Percentiles rank a stretch among this genome's conserved stretches.
Evolutionary conservation across 2,329 filamentous ascomycete species (phyloP).

Genomic region (Colletotrichum camelliae): DNA sequence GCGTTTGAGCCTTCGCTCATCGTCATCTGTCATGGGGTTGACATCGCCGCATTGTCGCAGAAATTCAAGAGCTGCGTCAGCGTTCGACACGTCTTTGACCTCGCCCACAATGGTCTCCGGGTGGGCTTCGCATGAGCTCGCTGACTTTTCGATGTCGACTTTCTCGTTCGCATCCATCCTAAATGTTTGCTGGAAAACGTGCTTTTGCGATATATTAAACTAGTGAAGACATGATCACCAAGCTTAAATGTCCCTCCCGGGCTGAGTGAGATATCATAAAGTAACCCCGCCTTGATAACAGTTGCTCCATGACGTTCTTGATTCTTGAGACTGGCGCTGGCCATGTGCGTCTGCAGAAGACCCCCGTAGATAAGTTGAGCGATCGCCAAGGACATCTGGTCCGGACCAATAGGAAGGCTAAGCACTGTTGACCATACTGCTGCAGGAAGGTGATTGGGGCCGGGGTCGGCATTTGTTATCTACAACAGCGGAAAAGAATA

Average conservation of each 20-base stretch:
- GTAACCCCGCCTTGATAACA: background rate
- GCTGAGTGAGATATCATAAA: too few species aligned
- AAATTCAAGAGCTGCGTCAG: conserved; percentile 1
- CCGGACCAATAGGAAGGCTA: background rate
- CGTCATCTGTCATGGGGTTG: background rate
- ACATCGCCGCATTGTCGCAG: background rate
- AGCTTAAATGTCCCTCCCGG: background rate
- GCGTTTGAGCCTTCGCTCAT: conserved; percentile 10
- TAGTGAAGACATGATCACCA: background rate
- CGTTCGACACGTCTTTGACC: background rate
- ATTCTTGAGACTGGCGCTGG: background rate
- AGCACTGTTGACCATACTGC: background rate
- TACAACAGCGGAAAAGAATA: background rate
- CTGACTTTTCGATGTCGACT: background rate
- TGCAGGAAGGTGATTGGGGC: conserved; percentile 3
- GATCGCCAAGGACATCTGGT: background rate
- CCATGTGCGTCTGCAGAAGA: background rate
- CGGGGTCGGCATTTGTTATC: conserved; percentile 10
- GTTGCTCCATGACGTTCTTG: background rate
- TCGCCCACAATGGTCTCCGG: conserved; percentile 3
- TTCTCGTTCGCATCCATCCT: background rate
- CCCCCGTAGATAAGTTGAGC: background rate
- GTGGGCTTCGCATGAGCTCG: background rate
- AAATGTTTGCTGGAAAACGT: background rate
- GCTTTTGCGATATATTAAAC: background rate